Evolutionary conservation across 2,329 filamentous ascomycete genomes (phyloP).

Genomic region (Penicillium sp.): DNA sequence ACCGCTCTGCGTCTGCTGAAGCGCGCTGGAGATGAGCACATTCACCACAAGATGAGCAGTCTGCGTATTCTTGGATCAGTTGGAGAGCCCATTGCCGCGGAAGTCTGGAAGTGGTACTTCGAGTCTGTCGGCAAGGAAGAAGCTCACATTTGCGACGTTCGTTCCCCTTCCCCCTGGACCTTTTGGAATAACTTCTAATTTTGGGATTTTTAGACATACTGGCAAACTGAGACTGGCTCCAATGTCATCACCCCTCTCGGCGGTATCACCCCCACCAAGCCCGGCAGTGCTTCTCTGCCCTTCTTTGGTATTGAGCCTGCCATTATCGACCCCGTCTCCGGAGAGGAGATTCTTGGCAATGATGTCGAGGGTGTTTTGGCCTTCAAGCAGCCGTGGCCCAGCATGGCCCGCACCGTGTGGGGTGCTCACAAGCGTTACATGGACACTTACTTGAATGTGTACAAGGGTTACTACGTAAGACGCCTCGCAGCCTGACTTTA

Average conservation of each 20-base stretch:
- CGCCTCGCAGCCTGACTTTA: conserved; percentile 10
- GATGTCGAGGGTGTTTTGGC: conserved; percentile 95
- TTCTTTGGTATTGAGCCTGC: conserved; percentile 98
- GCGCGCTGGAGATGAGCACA: conserved; percentile 89
- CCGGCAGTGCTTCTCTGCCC: conserved; percentile 88
- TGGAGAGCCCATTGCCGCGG: conserved; percentile 93
- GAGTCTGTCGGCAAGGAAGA: conserved; percentile 91
- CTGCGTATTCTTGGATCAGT: conserved; percentile 90
- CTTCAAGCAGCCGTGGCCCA: conserved; percentile 98
- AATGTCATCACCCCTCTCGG: conserved; percentile 93
- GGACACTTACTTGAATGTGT: conserved; percentile 97
- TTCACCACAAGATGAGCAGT: conserved; percentile 84
- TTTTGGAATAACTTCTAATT: conserved; percentile 9
- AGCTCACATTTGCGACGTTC: conserved; percentile 89
- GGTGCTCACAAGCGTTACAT: conserved; percentile 97
- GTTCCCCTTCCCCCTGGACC: conserved; percentile 39
- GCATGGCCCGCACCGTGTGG: conserved; percentile 97
- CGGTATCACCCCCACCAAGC: conserved; percentile 93
- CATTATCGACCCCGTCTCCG: conserved; percentile 94
- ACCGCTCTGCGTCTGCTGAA: conserved; percentile 91
- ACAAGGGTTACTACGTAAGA: conserved; percentile 94
- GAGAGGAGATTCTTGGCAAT: conserved; percentile 89
- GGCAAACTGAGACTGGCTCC: conserved; percentile 98
- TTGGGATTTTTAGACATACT: conserved; percentile 73
- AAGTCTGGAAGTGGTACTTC: conserved; percentile 99